A percentile compares a stretch with the other conserved stretches of the same genome.
phyloP scores from a whole-genome alignment of 768 basidiomycete species.

The Pleurotus ostreatus region DNA sequence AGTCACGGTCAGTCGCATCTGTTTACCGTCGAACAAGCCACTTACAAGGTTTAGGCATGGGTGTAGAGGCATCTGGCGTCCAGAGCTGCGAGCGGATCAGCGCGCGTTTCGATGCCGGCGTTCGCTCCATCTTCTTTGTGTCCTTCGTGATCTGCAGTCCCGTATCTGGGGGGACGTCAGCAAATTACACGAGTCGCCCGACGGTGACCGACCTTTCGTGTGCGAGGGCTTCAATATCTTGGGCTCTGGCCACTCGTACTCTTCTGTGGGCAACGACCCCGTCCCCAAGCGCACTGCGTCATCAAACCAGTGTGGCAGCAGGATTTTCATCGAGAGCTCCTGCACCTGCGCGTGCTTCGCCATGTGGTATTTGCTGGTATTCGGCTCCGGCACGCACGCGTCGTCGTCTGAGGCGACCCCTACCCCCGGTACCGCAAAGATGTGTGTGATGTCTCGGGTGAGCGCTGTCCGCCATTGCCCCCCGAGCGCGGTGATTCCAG shows the following conservation, averaged over 20 bases:
- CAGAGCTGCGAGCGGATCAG: constrained; percentile 16
- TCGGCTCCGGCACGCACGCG: constrained; percentile 25
- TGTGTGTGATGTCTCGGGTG: constrained; percentile 84
- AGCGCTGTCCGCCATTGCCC: constrained; percentile 78
- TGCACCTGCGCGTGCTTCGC: constrained; percentile 43
- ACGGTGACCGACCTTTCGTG: not conserved
- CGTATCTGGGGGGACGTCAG: not conserved
- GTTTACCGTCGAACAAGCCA: no score
- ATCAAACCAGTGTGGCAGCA: constrained; percentile 95
- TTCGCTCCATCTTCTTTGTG: constrained; percentile 21
- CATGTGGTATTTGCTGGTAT: constrained; percentile 55
- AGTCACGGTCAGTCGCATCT: constrained; percentile 13
- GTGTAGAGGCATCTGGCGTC: constrained; percentile 20
- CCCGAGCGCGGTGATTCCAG: constrained; percentile 70
- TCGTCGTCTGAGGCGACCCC: constrained; percentile 22
- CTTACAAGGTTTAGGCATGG: not conserved
- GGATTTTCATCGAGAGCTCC: constrained; percentile 41
- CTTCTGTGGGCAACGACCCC: constrained; percentile 42
- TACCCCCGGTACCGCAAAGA: constrained; percentile 58
- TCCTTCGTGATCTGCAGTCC: constrained; percentile 16
- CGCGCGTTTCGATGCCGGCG: constrained; percentile 18
- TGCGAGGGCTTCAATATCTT: constrained; percentile 28
- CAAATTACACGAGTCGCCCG: not conserved
- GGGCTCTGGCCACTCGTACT: constrained; percentile 78
- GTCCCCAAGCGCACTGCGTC: constrained; percentile 61